A percentile compares a stretch with the other conserved stretches of the same genome.
These are phyloP conservation scores for Puccinia sorghi DNA, from an alignment of 1,284 basidiomycete genomes.

Conservation along the genomic window DNA sequence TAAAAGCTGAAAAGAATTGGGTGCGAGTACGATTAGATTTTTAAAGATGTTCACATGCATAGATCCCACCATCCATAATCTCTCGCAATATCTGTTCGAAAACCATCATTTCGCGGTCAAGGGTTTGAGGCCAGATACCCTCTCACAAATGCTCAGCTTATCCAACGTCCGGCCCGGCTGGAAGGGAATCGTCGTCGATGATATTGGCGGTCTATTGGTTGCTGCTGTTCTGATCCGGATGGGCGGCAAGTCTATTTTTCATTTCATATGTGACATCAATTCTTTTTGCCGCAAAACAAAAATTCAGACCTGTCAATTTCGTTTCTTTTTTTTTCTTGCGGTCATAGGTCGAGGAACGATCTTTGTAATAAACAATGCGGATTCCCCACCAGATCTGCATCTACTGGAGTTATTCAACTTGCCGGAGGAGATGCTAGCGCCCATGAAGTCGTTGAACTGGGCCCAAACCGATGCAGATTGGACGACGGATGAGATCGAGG, in stretches of 20 bases:
- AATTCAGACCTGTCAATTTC: not conserved
- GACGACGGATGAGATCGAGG: constrained; percentile 63
- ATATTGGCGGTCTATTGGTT: constrained; percentile 85
- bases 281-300: not conserved
- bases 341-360: constrained; percentile 69
- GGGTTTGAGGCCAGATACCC: constrained; percentile 80
- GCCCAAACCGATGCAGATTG: constrained; percentile 80
- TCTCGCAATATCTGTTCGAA: constrained; percentile 83
- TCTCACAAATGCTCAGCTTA: constrained; percentile 82
- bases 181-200: constrained; percentile 84
- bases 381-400: constrained; percentile 89
- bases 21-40: constrained; percentile 67
- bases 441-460: constrained; percentile 80
- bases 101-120: constrained; percentile 66
- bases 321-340: not conserved
- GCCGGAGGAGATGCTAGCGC: constrained; percentile 64
- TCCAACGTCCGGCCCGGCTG: constrained; percentile 83
- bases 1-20: not conserved
- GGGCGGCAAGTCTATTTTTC: constrained; percentile 67
- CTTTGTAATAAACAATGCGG: constrained; percentile 82
- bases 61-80: constrained; percentile 81
- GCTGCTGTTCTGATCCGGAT: constrained; percentile 75
- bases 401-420: constrained; percentile 85
- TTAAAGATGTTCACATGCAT: constrained; percentile 84
- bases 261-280: not conserved